Percentiles rank a stretch among this genome's conserved stretches.
These are phyloP conservation scores for Linum tenue DNA, from an alignment of 345 rosid species.

Conservation along the genomic window DNA sequence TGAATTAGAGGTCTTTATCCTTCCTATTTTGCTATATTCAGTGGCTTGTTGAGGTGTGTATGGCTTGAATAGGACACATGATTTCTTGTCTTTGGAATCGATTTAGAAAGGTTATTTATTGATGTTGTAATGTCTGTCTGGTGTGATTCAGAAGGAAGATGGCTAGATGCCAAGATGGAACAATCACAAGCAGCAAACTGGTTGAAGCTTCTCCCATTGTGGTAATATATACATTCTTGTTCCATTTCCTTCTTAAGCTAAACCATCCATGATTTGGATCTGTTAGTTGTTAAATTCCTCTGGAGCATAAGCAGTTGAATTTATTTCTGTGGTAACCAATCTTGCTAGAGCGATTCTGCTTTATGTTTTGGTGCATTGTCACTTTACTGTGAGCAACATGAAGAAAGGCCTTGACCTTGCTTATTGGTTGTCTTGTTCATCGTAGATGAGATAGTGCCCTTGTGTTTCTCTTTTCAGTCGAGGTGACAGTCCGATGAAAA, in stretches of 20 bases:
- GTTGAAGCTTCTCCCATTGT: conserved; percentile 28
- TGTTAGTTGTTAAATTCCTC: background rate
- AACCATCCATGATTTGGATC: background rate
- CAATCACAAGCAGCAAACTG: conserved; percentile 20
- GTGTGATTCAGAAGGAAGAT: conserved; percentile 13
- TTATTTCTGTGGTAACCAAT: no score
- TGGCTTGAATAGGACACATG: background rate
- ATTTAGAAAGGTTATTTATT: no score
- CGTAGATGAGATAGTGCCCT: background rate
- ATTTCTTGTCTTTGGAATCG: background rate
- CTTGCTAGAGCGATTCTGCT: no score
- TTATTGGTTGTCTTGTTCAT: background rate
- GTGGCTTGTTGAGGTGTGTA: background rate
- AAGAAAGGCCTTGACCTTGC: background rate
- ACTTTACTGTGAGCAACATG: no score
- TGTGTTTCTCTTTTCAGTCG: background rate
- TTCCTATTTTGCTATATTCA: background rate
- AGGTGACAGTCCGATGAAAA: background rate
- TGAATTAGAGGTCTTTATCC: background rate
- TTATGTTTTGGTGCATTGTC: background rate
- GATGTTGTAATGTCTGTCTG: background rate
- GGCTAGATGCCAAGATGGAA: conserved; percentile 36
- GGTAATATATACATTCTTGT: conserved; percentile 23
- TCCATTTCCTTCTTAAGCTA: background rate
- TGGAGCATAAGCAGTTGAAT: background rate